phyloP scores from a whole-genome alignment of 2,329 filamentous ascomycete species.

The Hypomyces perniciosus region DNA sequence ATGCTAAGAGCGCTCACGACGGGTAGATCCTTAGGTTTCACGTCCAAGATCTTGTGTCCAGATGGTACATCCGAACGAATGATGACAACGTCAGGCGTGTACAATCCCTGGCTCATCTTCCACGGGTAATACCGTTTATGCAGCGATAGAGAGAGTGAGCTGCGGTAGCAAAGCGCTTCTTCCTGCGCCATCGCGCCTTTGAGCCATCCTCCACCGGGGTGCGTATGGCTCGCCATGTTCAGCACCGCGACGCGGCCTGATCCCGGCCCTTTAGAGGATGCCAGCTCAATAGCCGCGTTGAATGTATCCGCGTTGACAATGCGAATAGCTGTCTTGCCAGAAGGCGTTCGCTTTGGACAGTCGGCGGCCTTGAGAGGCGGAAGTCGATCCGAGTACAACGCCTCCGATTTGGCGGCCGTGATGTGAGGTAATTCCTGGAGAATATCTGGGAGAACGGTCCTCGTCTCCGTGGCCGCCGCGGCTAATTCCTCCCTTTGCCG shows the following conservation, averaged over 20 bases:
- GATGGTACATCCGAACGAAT: conserved; percentile 45
- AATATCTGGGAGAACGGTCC: conserved; percentile 39
- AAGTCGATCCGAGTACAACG: conserved; percentile 30
- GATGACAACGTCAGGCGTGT: conserved; percentile 54
- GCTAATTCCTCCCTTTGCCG: conserved; percentile 27
- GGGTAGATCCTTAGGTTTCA: conserved; percentile 33
- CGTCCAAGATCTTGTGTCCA: conserved; percentile 41
- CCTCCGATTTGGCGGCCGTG: conserved; percentile 31
- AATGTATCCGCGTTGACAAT: conserved; percentile 54
- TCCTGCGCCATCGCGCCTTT: conserved; percentile 60
- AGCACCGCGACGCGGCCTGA: conserved; percentile 48
- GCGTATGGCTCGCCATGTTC: conserved; percentile 57
- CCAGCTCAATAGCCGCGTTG: conserved; percentile 45
- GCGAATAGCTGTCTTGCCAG: conserved; percentile 31
- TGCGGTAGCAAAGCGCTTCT: conserved; percentile 62
- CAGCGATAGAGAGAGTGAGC: conserved; percentile 45
- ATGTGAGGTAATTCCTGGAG: conserved; percentile 38
- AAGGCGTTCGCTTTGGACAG: conserved; percentile 36
- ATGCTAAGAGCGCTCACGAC: conserved; percentile 55
- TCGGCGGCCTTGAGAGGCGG: conserved; percentile 33
- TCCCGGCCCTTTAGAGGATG: conserved; percentile 18
- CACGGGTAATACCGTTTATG: conserved; percentile 48
- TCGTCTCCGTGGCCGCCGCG: conserved; percentile 42
- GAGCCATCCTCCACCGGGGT: conserved; percentile 58
- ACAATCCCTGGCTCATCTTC: conserved; percentile 44